Conservation (phyloP, 1,284 basidiomycete species). For the Moesziomyces parantarcticus region DNA sequence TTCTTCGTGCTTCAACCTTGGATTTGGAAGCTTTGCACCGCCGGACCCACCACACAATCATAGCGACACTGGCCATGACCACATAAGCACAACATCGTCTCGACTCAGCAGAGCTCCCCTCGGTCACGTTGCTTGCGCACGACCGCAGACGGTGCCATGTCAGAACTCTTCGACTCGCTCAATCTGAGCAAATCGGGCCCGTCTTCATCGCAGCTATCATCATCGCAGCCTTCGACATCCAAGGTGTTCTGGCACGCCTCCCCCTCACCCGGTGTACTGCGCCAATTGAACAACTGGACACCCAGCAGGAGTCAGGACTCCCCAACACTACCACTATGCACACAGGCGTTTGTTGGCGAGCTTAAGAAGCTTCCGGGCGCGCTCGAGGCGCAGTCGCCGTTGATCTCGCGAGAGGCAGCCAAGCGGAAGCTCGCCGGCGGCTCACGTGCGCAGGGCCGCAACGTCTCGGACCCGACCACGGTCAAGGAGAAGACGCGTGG, state of each 20-base stretch:
- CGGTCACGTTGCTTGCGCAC: not conserved
- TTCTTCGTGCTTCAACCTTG: not conserved
- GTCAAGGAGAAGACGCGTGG: constrained; percentile 11
- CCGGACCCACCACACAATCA: not conserved
- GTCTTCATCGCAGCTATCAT: constrained; percentile 42
- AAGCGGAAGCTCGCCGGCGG: constrained; percentile 23
- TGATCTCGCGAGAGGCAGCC: constrained; percentile 19
- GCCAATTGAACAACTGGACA: constrained; percentile 29
- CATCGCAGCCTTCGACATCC: constrained; percentile 42
- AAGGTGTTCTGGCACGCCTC: constrained; percentile 53
- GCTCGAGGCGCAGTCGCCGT: constrained; percentile 30
- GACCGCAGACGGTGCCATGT: constrained; percentile 19
- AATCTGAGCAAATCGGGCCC: constrained; percentile 35
- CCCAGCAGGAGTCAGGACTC: constrained; percentile 41
- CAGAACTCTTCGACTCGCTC: constrained; percentile 53
- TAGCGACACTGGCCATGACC: not conserved
- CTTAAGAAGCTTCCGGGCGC: constrained; percentile 39
- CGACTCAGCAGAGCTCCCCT: not conserved
- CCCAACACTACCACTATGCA: constrained; percentile 38
- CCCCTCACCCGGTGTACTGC: constrained; percentile 39
- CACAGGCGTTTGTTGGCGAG: constrained; percentile 49
- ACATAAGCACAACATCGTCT: not conserved
- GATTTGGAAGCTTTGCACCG: not conserved
- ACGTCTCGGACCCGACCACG: constrained; percentile 23
- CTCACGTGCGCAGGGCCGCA: constrained; percentile 4